Base-by-base conservation (phyloP, 2,329 filamentous ascomycete species). In the Sporothrix brasiliensis region DNA sequence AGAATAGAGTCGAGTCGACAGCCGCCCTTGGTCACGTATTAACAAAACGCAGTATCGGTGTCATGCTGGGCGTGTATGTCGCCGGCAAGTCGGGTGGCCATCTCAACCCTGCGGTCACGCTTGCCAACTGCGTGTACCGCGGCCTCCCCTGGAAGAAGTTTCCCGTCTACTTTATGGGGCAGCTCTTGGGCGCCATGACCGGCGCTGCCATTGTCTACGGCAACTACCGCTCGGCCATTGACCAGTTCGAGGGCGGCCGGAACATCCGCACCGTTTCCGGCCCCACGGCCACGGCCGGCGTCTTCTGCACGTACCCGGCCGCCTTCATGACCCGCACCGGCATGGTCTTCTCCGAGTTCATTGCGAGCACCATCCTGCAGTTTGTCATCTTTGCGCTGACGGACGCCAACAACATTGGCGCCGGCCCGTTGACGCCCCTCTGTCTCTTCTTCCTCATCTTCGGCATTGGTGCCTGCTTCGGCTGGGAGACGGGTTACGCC, bases 41-140 rank as follows among this genome's bases (percentile, higher is more conserved):
- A 30, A 60, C 24, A 6, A 16, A 47, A 2, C 21, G n/a, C 66
- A 83, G 88, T 47, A 80, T 91, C 24, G 89, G 87, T 13, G 87
- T 90, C 73, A 91, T 91, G 87, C 82, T 91, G 3, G 89, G 89
- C 4, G 85, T 91, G 53, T 92, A 92, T 75, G 84, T 86, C 30
- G 52, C n/a, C 54, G 71, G 71, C 56, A 73, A 34, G 21, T 72
- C 13, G 7, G 86, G 87, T 70, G 86, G 83, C 0, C 85, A 87
- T 73, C 86, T 87, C 75, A 86, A 86, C 73, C 84, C 84, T 3
- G 83, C 81, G 16, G 80, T 85, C 60, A 85, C 83, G 0, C 77
- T 84, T 13, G 79, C 78, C 50, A 79, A 83, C 73, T 79, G 80
- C 3, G 71, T 82, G 14, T 89, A 84, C 85, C 84, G 87, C 78